Conservation (phyloP, 805 yeast species). For the Kazachstania psychrophila region DNA sequence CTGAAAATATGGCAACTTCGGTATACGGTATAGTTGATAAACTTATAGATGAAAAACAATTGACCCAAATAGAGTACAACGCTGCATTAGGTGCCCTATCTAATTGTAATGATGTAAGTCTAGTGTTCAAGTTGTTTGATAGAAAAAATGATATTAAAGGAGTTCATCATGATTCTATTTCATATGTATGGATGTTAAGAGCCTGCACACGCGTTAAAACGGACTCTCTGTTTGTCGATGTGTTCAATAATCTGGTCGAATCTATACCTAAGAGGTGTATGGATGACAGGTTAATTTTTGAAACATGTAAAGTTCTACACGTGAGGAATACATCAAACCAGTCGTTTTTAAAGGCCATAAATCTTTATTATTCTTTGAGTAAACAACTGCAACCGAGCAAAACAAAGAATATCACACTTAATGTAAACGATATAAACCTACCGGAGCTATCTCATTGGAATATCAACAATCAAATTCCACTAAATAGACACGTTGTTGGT, state of each 20-base stretch:
- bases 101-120: conserved; percentile 32
- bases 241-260: conserved; percentile 14
- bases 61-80: conserved; percentile 38
- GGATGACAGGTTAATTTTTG: conserved; percentile 21
- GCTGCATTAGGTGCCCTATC: conserved; percentile 38
- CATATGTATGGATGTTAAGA: conserved; percentile 19
- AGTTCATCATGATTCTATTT: conserved; percentile 17
- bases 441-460: background rate
- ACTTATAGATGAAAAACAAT: conserved; percentile 23
- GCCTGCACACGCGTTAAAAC: conserved; percentile 15
- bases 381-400: too few relatives aligned
- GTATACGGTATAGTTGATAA: conserved; percentile 29
- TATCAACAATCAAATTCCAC: conserved; percentile 7
- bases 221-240: conserved; percentile 12
- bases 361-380: conserved; percentile 16
- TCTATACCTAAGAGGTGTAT: conserved; percentile 13
- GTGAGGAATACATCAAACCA: conserved; percentile 7
- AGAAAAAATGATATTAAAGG: conserved; percentile 9
- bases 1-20: conserved; percentile 29
- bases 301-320: conserved; percentile 15
- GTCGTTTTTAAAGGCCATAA: conserved; percentile 8
- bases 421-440: background rate
- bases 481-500: conserved; percentile 14
- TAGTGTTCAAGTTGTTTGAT: conserved; percentile 34
- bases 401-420: background rate